Conservation (phyloP, 345 rosid species). For the Zanthoxylum bungeanum region DNA sequence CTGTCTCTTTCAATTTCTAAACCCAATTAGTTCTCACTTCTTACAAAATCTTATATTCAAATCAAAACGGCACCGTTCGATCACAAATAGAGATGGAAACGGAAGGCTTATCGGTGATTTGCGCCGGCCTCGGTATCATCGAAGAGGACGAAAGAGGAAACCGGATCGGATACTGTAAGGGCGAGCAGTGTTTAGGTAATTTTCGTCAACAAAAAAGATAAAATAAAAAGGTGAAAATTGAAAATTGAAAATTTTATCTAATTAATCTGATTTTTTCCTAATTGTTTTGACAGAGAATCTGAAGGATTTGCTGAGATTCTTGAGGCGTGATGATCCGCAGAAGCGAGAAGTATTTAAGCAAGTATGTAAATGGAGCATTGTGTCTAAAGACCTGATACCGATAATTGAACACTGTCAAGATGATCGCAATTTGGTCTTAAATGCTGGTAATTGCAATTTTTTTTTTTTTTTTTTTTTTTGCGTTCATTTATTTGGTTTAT, state of each 20-base stretch:
- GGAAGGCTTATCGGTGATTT: constrained; percentile 63
- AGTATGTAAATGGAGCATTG: constrained; percentile 81
- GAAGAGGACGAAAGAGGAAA: constrained; percentile 49
- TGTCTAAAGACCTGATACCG: constrained; percentile 81
- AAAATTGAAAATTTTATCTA: not conserved
- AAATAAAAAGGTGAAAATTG: not conserved
- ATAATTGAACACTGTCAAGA: constrained; percentile 68
- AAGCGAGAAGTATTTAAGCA: constrained; percentile 83
- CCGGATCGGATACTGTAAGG: constrained; percentile 57
- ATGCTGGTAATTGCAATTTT: constrained; percentile 49
- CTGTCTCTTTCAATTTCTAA: not conserved
- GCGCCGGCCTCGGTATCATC: constrained; percentile 60
- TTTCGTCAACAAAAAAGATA: not conserved
- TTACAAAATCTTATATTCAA: not conserved
- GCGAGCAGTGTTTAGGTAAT: constrained; percentile 60
- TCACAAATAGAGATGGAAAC: constrained; percentile 35
- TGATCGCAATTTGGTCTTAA: constrained; percentile 60
- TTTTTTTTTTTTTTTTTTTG: not conserved
- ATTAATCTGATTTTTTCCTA: not conserved
- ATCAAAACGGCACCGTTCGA: not conserved
- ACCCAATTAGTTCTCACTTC: not conserved
- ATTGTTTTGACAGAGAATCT: constrained; percentile 44
- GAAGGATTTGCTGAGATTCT: constrained; percentile 76
- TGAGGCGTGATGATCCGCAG: constrained; percentile 84
- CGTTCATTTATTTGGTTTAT: not conserved